Evolutionary conservation across 2,329 filamentous ascomycete genomes (phyloP), one percentile per base, ranked within the genome.

Genomic region (Penicillium sp.): DNA sequence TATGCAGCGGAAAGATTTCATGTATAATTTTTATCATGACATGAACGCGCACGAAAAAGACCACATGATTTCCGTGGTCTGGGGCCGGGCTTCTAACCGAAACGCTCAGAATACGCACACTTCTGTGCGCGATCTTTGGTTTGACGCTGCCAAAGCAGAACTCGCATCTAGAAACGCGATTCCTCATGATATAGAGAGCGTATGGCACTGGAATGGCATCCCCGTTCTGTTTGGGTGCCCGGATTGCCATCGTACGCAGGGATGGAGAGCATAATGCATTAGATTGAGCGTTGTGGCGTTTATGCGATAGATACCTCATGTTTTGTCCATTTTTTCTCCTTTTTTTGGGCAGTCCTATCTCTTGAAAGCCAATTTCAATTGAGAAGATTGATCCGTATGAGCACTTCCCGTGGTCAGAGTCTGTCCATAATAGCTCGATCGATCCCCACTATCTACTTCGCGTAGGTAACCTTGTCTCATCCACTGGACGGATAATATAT

Each of bases 21-120:
- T 77, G 75, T 66, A 69, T 46, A 77, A 76, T 46, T 77, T 77
- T 53, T 68, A 76, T 50, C 63, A 68, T n/a, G 75, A 77, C 55
- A 72, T 72, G 61, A 72, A 63, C 43, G 58, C 59, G 29, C 68
- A 74, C 55, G 69, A 71, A 58, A 75, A 73, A 52, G 73, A 76
- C 54, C 70, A 72, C 44, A 72, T 74, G 64, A 70, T 73, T 39
- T 69, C 70, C 16, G 64, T 69, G 52, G 67, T 77, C n/a, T 77
- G 75, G 62, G 70, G 70, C 35, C 61, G 57, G 19, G 57, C 68
- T 8, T 59, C 72, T 19, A 63, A 64, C 29, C 61, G 66, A 37
- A 69, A 71, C 52, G 57, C 69, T 24, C 61, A 66, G 37, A 68
- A 71, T 53, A 57, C 69, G 50, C 68, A 75, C 59, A 63, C 61